phyloP scores from a whole-genome alignment of 208 protist species.

The Leishmania amazonensis region DNA sequence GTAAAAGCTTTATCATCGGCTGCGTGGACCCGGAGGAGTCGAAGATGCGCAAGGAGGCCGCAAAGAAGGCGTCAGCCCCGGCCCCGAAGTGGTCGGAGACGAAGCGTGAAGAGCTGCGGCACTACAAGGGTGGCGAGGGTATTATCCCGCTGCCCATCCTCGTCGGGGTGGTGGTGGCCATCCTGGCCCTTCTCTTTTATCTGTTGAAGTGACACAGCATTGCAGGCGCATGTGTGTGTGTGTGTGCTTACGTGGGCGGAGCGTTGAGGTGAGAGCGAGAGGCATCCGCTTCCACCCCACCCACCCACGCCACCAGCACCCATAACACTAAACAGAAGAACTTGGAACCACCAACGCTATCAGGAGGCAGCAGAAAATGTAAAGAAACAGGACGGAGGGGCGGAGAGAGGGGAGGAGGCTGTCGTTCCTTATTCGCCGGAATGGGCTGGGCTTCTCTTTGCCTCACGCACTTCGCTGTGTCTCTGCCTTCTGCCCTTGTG shows the following conservation, averaged over 20 bases:
- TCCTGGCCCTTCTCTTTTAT: conserved; percentile 44
- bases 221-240: neutral
- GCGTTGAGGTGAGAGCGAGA: neutral
- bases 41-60: conserved; percentile 26
- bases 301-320: neutral
- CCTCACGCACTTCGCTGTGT: neutral
- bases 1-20: conserved; percentile 78
- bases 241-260: neutral
- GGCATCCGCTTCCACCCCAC: neutral
- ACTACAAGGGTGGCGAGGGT: conserved; percentile 59
- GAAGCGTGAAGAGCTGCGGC: conserved; percentile 50
- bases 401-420: neutral
- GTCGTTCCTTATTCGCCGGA: neutral
- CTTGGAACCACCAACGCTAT: neutral
- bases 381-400: neutral
- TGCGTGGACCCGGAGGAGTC: conserved; percentile 49
- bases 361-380: neutral
- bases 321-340: neutral
- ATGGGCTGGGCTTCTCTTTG: neutral
- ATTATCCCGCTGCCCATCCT: conserved; percentile 63
- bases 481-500: conserved; percentile 5
- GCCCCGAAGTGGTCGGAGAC: conserved; percentile 60
- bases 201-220: conserved; percentile 20
- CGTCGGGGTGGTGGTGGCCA: conserved; percentile 21
- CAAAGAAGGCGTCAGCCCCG: conserved; percentile 10